Evolutionary conservation across 1,284 basidiomycete genomes (phyloP).

Genomic region (Coniferiporia weirii): DNA sequence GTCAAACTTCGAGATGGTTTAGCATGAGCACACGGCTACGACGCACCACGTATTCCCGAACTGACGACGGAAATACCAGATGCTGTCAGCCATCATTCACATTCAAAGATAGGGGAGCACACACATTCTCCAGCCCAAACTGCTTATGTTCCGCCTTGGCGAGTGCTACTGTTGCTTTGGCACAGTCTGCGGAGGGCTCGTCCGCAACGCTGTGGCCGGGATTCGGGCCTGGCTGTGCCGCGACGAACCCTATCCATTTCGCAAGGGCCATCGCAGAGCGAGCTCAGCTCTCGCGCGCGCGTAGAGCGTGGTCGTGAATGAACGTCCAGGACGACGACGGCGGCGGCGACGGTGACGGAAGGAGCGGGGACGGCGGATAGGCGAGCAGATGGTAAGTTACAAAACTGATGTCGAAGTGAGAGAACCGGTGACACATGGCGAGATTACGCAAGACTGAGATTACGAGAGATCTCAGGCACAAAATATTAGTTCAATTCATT

Average conservation of each 20-base stretch:
- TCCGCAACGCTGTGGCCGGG: constrained; percentile 22
- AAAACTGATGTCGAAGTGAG: neutral
- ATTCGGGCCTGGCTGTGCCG: neutral
- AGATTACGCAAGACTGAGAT: neutral
- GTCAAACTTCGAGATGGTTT: neutral
- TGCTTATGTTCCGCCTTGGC: constrained; percentile 68
- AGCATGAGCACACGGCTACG: neutral
- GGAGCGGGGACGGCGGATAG: neutral
- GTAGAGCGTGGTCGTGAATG: constrained; percentile 7
- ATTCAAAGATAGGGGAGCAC: constrained; percentile 29
- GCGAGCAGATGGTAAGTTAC: constrained; percentile 4
- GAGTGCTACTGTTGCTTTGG: constrained; percentile 30
- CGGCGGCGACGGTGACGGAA: neutral
- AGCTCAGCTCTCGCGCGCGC: constrained; percentile 12
- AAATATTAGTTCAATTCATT: neutral
- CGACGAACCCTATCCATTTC: constrained; percentile 33
- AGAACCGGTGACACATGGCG: neutral
- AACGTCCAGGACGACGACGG: too few species aligned
- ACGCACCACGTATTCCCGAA: constrained; percentile 80
- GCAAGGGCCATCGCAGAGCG: constrained; percentile 37
- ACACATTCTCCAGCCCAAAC: constrained; percentile 91
- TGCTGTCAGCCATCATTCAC: constrained; percentile 5
- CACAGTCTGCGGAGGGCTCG: constrained; percentile 26
- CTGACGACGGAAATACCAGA: constrained; percentile 31
- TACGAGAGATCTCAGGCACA: constrained; percentile 1